These are phyloP conservation scores for Serendipita sp. DNA, from an alignment of 768 basidiomycete genomes.

Conservation along the genomic window DNA sequence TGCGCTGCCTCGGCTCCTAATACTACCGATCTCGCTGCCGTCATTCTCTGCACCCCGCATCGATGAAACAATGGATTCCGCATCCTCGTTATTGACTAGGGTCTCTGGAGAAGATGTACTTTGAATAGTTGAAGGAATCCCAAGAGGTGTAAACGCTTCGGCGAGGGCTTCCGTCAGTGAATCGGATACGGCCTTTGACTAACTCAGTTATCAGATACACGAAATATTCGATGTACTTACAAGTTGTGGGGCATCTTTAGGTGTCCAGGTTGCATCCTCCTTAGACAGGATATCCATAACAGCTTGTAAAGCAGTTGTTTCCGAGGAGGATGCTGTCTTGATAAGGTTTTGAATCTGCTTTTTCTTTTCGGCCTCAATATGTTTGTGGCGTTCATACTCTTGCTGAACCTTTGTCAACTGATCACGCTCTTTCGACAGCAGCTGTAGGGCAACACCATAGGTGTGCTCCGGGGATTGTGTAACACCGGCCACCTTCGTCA, in stretches of 20 bases:
- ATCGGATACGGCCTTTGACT: constrained; percentile 31
- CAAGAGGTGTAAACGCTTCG: constrained; percentile 22
- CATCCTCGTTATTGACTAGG: neutral
- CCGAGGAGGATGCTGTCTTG: neutral
- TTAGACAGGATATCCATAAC: constrained; percentile 13
- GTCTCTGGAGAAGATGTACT: neutral
- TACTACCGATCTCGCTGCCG: constrained; percentile 10
- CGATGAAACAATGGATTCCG: constrained; percentile 2
- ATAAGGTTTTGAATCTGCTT: neutral
- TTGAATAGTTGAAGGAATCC: neutral
- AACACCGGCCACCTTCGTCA: constrained; percentile 15
- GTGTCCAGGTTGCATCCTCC: constrained; percentile 32
- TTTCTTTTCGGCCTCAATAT: neutral
- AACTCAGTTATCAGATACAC: neutral
- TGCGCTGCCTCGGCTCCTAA: constrained; percentile 1
- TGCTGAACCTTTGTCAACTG: constrained; percentile 26
- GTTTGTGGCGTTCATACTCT: neutral
- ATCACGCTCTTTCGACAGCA: constrained; percentile 28
- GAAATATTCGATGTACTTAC: constrained; percentile 20
- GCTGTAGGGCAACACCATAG: constrained; percentile 11
- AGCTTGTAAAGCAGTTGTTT: neutral
- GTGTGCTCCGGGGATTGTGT: neutral
- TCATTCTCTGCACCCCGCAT: constrained; percentile 13
- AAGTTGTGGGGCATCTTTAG: constrained; percentile 29
- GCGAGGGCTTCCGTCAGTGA: constrained; percentile 40